Conservation (phyloP, 768 basidiomycete genomes). For the Serendipita vermifera region DNA sequence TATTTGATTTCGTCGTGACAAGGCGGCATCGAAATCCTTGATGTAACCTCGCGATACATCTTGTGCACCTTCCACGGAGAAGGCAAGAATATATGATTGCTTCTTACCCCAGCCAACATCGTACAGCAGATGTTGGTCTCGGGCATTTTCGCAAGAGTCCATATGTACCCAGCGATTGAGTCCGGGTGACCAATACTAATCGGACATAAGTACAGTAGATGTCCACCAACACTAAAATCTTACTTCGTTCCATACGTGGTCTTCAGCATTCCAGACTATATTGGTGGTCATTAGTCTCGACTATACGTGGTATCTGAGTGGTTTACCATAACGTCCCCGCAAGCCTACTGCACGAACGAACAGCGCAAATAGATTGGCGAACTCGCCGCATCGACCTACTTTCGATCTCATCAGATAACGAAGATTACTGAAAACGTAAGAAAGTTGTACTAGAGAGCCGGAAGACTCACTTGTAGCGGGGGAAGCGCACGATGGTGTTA, state of each 20-base stretch:
- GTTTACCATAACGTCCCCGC: slow-evolving; percentile 23
- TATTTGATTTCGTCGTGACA: slow-evolving; percentile 12
- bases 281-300: slow-evolving; percentile 10
- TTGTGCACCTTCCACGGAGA: slow-evolving; percentile 17
- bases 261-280: slow-evolving; percentile 24
- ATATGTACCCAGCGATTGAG: slow-evolving; percentile 29
- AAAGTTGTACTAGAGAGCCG: neutral
- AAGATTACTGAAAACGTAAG: slow-evolving; percentile 17
- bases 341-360: slow-evolving; percentile 26
- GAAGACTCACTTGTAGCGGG: slow-evolving; percentile 23
- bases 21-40: slow-evolving; percentile 11
- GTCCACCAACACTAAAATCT: neutral
- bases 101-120: slow-evolving; percentile 31
- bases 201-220: neutral
- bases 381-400: slow-evolving; percentile 23
- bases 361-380: slow-evolving; percentile 29
- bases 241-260: slow-evolving; percentile 29
- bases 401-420: slow-evolving; percentile 22
- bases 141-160: slow-evolving; percentile 28
- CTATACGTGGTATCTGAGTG: slow-evolving; percentile 2
- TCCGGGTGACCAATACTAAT: slow-evolving; percentile 19
- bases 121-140: slow-evolving; percentile 28
- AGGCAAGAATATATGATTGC: slow-evolving; percentile 25
- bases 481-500: slow-evolving; percentile 22
- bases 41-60: slow-evolving; percentile 20